Evolutionary conservation across 805 yeast species (phyloP), one percentile per base, ranked within the genome.

Genomic region (Saturnispora sanitii): DNA sequence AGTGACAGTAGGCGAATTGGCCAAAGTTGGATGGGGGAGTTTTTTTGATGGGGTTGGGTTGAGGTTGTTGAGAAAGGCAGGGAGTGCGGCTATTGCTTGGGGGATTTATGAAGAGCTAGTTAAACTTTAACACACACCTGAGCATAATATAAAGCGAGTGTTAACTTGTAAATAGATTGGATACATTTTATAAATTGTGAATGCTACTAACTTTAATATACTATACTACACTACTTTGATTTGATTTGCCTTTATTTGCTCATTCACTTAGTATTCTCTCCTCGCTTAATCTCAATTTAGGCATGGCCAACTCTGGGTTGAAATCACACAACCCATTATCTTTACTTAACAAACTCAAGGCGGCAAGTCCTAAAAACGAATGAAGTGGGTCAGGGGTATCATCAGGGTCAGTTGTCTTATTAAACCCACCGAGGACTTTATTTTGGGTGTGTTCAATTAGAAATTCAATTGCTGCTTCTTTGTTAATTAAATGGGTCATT

Each of bases 41-140:
- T 64, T 92, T 40, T 88, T 92, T 57, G 80, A 85, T 57, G 98
- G 98, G 0, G 62, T 92, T 23, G 73, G 85, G 31, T 67, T 92
- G 50, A 68, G 98, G 48, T 67, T 92, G 37, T 70, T 81, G 4
- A 70, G 97, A 50, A 92, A 92, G 61, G 95, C 90, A 0, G 58
- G 84, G 36, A 82, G 95, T 59, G 90, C 96, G 0, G 96, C 95
- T 1, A 86, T 92, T 45, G 87, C 95, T 37, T 92, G 98, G 98
- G 85, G 95, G 44, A 79, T 92, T 19, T 92, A 90, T 57, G 98
- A 92, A 59, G 96, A 92, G 56, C 62, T 90, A 41, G 73, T 90
- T 30, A 72, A 71, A 36, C 42, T 57, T 25, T 58, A 40, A 35
- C 17, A 12, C 17, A n/a, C n/a, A n/a, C n/a, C n/a, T n/a, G n/a